Evolutionary conservation across 1,284 basidiomycete genomes (phyloP), one percentile per base, ranked within the genome.

Genomic region (Tetrapyrgos nigripes): DNA sequence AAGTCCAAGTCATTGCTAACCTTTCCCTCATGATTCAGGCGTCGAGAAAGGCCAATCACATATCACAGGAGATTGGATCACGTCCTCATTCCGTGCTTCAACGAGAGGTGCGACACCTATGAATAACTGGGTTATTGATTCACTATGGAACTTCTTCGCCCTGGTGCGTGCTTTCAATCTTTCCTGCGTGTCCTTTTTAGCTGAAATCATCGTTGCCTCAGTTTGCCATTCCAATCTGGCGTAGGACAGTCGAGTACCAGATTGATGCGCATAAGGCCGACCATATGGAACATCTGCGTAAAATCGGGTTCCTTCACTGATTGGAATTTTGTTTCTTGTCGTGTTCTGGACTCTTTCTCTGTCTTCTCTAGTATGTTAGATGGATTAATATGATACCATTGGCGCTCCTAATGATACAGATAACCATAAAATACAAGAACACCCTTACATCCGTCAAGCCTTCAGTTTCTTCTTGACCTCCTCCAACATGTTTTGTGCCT

Each of bases 61-160:
- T 65, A 94, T 96, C 64, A 86, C 91, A 0, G 86, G 83, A 35
- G 89, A 94, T 67, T 72, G 93, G 21, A 77, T 91, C 31, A 85
- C 87, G 2, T 76, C 84, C 55, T 65, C 95, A 26, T 89, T 96
- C 73, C 82, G 91, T 45, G 82, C 87, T 5, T 83, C 82, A 2
- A 86, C 87, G 4, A 83, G 89, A 23, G 94, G 92, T 3, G 76
- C 85, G 26, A 81, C 90, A 0, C 91, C 92, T 1, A 75, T 81
- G 21, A 86, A 86, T 66, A 89, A 87, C 67, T 66, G 81, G 33
- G 57, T 90, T 45, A 61, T 85, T 52, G 92, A 94, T 64, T 69
- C 75, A 0, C 31, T 81, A 2, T 78, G 73, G 62, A 73, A 72
- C 57, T 64, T 78, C 55, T 69, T 79, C 59, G 79, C 76, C 58